These are phyloP conservation scores for Vitis cinerea DNA, from an alignment of 164 flowering plant genomes.

Conservation along the genomic window DNA sequence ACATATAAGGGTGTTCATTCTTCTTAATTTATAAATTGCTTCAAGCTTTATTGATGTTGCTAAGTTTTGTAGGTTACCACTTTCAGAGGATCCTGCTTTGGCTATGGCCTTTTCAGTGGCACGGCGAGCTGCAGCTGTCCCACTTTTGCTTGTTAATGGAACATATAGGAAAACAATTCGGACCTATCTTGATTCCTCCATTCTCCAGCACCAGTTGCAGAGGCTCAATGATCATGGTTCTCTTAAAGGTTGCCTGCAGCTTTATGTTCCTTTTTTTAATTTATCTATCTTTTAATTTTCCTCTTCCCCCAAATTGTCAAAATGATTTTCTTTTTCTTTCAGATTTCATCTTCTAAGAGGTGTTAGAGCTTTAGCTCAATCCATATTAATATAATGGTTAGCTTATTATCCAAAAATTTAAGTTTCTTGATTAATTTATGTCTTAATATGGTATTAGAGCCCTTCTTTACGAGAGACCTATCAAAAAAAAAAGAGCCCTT, in stretches of 20 bases:
- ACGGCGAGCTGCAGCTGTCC: conserved; percentile 93
- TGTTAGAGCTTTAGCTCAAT: too few relatives aligned
- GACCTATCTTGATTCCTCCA: conserved; percentile 84
- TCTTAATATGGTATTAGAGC: too few relatives aligned
- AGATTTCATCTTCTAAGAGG: too few relatives aligned
- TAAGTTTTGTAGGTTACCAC: conserved; percentile 59
- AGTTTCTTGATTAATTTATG: too few relatives aligned
- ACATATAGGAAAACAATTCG: conserved; percentile 80
- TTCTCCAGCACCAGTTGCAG: conserved; percentile 90
- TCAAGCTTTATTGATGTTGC: conserved; percentile 7
- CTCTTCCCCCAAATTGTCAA: background rate
- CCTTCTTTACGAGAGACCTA: too few relatives aligned
- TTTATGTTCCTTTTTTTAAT: background rate
- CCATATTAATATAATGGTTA: too few relatives aligned
- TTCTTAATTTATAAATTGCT: background rate
- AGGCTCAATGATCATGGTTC: conserved; percentile 71
- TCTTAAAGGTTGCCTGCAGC: conserved; percentile 64
- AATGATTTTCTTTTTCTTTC: background rate
- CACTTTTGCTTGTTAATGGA: conserved; percentile 88
- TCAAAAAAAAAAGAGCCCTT: too few relatives aligned
- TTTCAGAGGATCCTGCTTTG: conserved; percentile 96
- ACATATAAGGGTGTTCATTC: background rate
- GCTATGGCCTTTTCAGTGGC: conserved; percentile 99
- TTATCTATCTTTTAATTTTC: background rate
- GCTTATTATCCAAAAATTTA: too few relatives aligned